Base-by-base conservation (phyloP, 345 rosid genomes). In the Pugionium cornutum region DNA sequence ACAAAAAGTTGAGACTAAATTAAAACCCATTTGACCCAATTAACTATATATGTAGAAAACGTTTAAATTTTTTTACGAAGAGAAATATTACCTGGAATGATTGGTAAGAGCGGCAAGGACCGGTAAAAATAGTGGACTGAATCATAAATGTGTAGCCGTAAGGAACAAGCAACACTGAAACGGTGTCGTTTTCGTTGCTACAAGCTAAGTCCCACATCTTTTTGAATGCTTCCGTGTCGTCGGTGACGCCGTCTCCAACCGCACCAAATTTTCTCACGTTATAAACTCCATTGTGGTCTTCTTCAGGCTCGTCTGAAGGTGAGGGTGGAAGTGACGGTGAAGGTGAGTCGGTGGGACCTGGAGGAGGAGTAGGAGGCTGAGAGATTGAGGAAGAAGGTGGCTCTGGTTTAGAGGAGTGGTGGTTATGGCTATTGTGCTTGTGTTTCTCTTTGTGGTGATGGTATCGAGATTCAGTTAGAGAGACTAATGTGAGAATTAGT, bases 151-250 rank as follows among this genome's bases (percentile, higher is more conserved):
- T 64, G 57, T 72, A 83, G 35, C 90, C 89, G 65, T 51, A 64
- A 53, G 98, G 98, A 53, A 75, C 89, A 65, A 81, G 66, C 49
- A 92, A 39, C 64, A 67, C 51, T 1, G 86, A 41, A 0, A 66
- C 67, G 30, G 74, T 72, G 2, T 53, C 58, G 46, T 65, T 66
- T 0, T 35, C 64, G 11, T 68, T 66, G 62, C 70, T 79, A 46
- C 98, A 89, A 29, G 91, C 82, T 1, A 76, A 33, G 66, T 89
- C 97, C 98, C 98, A 92, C 4, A 88, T 91, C 86, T 71, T 81
- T 80, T 88, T 87, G 76, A 92, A 87, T 29, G 98, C 97, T 25
- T 73, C 73, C 0, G 96, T 89, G 67, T 92, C 98, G 31, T 92
- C 94, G 1, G 88, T 70, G 4, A 51, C 59, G 7, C 97, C 91